Evolutionary conservation across 2,329 filamentous ascomycete genomes (phyloP), one percentile per base, ranked within the genome.

Genomic region (Calonectria pauciramosa): DNA sequence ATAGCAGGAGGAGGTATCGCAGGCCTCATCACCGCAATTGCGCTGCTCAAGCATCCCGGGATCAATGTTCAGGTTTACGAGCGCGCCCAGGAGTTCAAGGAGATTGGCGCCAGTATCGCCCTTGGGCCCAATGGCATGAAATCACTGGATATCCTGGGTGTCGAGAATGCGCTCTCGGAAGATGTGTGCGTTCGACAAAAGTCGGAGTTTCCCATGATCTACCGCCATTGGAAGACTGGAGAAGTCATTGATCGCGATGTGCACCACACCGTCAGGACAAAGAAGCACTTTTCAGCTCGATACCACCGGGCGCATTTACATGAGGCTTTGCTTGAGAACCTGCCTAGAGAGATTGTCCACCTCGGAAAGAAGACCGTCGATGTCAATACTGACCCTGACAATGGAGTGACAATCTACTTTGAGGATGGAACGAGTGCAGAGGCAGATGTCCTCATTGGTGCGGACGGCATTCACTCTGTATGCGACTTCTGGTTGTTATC

Each of bases 61-160:
- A 79, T 90, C 44, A 82, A 87, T 28, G 85, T 90, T 0, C 85
- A 89, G 72, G 81, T 90, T 30, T 91, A 89, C 75, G 89, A 91
- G 71, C 85, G 86, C 49, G 86, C 89, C 0, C 77, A 81, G 1
- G 86, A 87, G 74, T 85, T 89, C 47, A 85, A 83, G 71, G 87
- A 89, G 70, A 85, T 89, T 34, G 88, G 88, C 10, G 87, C 88
- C 0, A 87, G 86, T 2, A 88, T 89, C 23, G 88, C 87, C 1
- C 82, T 90, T 6, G 89, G 89, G 3, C 88, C 89, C 1, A 91
- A 91, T 79, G 89, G 89, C 0, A 85, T 91, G 82, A 86, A 87
- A 47, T 88, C 89, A 0, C 80, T 91, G 56, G 87, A 90, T 54
- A 86, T 86, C 28, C 85, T 90, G 0, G 89, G 89, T 6, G 87